Conservation (phyloP, 2,329 filamentous ascomycete species). For the Fusarium stilboides region DNA sequence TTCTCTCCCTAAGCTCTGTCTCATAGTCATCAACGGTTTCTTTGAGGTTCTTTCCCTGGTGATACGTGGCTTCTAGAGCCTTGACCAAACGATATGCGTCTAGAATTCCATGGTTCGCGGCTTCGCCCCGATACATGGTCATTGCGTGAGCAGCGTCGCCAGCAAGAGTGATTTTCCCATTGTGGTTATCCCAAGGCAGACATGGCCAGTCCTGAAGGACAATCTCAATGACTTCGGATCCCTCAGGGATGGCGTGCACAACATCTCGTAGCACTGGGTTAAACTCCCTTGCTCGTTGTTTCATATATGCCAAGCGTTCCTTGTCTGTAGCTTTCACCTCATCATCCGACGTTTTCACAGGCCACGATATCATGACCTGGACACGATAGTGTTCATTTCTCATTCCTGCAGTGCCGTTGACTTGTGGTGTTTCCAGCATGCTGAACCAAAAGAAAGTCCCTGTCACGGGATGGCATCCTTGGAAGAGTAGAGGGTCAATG, state of each 20-base stretch:
- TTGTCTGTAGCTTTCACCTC: slow-evolving; percentile 9
- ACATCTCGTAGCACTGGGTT: slow-evolving; percentile 5
- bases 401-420: background rate
- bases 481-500: slow-evolving; percentile 16
- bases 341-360: slow-evolving; percentile 5
- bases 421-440: slow-evolving; percentile 4
- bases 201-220: slow-evolving; percentile 23
- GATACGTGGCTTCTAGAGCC: background rate
- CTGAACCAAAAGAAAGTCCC: slow-evolving; percentile 21
- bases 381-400: background rate
- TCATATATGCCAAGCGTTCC: slow-evolving; percentile 16
- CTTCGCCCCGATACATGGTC: slow-evolving; percentile 24
- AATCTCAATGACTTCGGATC: slow-evolving; percentile 11
- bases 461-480: slow-evolving; percentile 3
- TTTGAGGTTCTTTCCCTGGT: background rate
- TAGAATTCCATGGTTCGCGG: slow-evolving; percentile 13
- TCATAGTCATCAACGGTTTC: slow-evolving; percentile 8
- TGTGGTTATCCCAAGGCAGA: slow-evolving; percentile 4
- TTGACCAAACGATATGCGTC: slow-evolving; percentile 8
- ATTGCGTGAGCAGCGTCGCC: slow-evolving; percentile 23
- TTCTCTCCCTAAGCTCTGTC: slow-evolving; percentile 4
- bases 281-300: slow-evolving; percentile 9
- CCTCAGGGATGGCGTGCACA: slow-evolving; percentile 1
- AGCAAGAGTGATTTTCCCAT: slow-evolving; percentile 1
- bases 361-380: slow-evolving; percentile 25